Evolutionary conservation across 331 rosid species (phyloP).

Genomic region (Quercus tomentella): DNA sequence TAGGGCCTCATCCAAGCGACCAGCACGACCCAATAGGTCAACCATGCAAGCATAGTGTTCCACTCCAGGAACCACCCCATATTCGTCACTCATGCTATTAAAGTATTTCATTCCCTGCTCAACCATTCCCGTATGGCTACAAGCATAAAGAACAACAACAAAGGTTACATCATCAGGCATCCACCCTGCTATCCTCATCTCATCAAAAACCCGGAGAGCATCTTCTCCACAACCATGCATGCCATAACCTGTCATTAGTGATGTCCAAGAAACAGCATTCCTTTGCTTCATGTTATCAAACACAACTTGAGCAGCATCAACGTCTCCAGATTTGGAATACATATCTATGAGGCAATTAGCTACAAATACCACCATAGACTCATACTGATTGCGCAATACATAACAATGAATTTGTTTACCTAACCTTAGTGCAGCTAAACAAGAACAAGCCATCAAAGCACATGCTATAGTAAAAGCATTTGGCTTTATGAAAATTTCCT

Average conservation of each 20-base stretch:
- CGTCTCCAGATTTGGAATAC: slow-evolving; percentile 87
- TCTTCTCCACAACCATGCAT: slow-evolving; percentile 90
- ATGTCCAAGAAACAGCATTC: slow-evolving; percentile 86
- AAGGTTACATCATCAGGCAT: slow-evolving; percentile 69
- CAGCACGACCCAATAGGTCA: slow-evolving; percentile 88
- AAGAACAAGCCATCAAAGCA: slow-evolving; percentile 82
- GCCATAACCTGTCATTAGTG: slow-evolving; percentile 75
- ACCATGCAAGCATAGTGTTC: slow-evolving; percentile 95
- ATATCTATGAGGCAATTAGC: slow-evolving; percentile 82
- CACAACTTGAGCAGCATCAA: slow-evolving; percentile 62
- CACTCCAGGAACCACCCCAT: slow-evolving; percentile 62
- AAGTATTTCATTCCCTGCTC: slow-evolving; percentile 66
- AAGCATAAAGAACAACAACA: slow-evolving; percentile 80
- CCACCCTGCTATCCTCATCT: slow-evolving; percentile 48
- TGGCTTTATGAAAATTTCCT: slow-evolving; percentile 39
- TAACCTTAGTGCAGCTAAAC: slow-evolving; percentile 60
- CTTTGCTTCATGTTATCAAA: slow-evolving; percentile 52
- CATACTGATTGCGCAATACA: slow-evolving; percentile 50
- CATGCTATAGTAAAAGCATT: slow-evolving; percentile 78
- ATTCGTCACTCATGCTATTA: slow-evolving; percentile 49
- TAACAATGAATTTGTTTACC: slow-evolving; percentile 74
- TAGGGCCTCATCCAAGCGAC: slow-evolving; percentile 55
- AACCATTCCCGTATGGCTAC: slow-evolving; percentile 81
- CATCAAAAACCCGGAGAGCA: slow-evolving; percentile 56
- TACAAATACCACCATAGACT: slow-evolving; percentile 48